Conservation (phyloP, 2,329 filamentous ascomycete genomes). For the Cercospora nicotianae region DNA sequence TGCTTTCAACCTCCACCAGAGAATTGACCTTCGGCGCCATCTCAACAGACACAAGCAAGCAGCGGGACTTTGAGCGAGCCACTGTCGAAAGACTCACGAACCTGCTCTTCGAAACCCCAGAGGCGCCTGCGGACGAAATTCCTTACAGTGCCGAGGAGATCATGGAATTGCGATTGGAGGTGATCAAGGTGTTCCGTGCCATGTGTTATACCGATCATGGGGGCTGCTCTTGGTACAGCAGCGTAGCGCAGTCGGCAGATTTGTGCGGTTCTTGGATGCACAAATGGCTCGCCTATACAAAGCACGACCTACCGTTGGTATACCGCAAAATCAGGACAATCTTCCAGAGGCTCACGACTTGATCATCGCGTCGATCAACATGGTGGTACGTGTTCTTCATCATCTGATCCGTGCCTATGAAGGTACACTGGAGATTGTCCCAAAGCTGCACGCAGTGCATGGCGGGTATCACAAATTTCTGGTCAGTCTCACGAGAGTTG, state of each 20-base stretch:
- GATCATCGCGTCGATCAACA: conserved; percentile 57
- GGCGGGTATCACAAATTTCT: conserved; percentile 81
- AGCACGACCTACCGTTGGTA: conserved; percentile 30
- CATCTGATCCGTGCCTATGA: conserved; percentile 59
- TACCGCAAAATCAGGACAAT: not conserved
- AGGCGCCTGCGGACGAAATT: conserved; percentile 45
- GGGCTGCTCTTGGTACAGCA: conserved; percentile 65
- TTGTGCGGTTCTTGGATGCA: conserved; percentile 74
- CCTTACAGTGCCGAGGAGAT: conserved; percentile 43
- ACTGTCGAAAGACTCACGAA: conserved; percentile 65
- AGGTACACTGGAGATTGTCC: conserved; percentile 62
- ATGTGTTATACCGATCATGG: conserved; percentile 66
- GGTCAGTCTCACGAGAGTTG: conserved; percentile 76
- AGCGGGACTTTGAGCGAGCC: conserved; percentile 41
- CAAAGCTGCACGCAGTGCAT: conserved; percentile 67
- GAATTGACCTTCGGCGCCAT: conserved; percentile 67
- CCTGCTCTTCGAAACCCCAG: conserved; percentile 60
- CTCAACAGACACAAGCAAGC: conserved; percentile 46
- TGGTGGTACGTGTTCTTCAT: conserved; percentile 61
- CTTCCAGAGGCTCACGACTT: conserved; percentile 39
- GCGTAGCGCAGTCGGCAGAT: conserved; percentile 67
- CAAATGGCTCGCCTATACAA: conserved; percentile 63
- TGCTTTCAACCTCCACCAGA: conserved; percentile 67
- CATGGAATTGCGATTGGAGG: conserved; percentile 49
- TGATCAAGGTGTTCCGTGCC: conserved; percentile 51